Conservation (phyloP, 2,329 filamentous ascomycete species). For the Hawksworthiomyces lignivorus region DNA sequence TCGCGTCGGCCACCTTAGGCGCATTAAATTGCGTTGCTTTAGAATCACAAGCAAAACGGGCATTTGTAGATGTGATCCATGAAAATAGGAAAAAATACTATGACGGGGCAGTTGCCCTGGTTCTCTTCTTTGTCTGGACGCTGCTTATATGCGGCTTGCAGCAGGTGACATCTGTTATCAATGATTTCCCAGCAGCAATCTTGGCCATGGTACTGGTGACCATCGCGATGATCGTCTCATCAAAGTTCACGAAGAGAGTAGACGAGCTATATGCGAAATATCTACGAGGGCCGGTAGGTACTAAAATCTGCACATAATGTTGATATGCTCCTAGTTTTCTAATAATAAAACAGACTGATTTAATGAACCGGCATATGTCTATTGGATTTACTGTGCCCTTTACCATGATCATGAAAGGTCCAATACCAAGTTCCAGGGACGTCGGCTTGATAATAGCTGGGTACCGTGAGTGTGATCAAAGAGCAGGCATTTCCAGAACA, state of each 20-base stretch:
- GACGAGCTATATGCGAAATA: constrained; percentile 20
- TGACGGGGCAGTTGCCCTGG: constrained; percentile 25
- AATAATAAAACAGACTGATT: constrained; percentile 32
- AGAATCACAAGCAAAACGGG: too few species aligned
- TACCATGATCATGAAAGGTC: constrained; percentile 34
- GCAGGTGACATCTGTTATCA: constrained; percentile 22
- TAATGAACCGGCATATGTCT: constrained; percentile 44
- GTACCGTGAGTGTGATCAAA: constrained; percentile 36
- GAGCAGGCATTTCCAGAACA: too few species aligned
- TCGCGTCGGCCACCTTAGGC: too few species aligned
- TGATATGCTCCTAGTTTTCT: too few species aligned
- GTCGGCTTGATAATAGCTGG: constrained; percentile 37
- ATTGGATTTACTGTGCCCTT: constrained; percentile 44
- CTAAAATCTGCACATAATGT: too few species aligned
- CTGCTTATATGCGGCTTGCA: constrained; percentile 39
- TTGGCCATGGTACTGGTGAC: constrained; percentile 38
- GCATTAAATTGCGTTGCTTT: too few species aligned
- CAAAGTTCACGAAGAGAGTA: constrained; percentile 15
- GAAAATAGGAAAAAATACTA: constrained; percentile 4
- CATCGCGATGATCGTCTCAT: constrained; percentile 23
- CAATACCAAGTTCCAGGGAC: constrained; percentile 21
- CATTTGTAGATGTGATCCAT: not conserved
- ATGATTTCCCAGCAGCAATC: constrained; percentile 40
- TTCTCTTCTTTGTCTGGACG: constrained; percentile 34
- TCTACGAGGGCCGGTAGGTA: constrained; percentile 14